phyloP scores from a whole-genome alignment of 225 moss, liverwort and hornwort species.

The Climacium dendroides region DNA sequence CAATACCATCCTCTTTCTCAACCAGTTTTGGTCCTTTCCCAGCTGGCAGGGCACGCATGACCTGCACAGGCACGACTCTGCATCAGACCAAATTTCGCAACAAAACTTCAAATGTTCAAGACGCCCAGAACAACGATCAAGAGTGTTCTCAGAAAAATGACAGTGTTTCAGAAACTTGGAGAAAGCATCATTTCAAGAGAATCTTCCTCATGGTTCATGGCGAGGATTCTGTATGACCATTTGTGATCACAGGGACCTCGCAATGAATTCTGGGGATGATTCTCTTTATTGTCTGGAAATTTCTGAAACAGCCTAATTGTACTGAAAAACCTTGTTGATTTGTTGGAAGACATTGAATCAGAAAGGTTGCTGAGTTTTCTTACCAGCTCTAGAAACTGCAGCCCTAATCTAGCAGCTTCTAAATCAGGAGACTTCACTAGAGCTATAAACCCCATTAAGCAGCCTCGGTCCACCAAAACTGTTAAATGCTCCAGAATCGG shows the following conservation, averaged over 20 bases:
- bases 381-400: conserved; percentile 95
- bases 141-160: background rate
- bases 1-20: conserved; percentile 96
- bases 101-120: background rate
- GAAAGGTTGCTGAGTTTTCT: background rate
- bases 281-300: background rate
- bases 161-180: background rate
- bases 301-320: background rate
- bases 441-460: conserved; percentile 78
- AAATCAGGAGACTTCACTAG: conserved; percentile 85
- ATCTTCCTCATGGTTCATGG: background rate
- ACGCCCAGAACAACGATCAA: background rate
- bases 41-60: conserved; percentile 74
- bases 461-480: conserved; percentile 77
- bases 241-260: background rate
- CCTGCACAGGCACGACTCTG: conserved; percentile 32
- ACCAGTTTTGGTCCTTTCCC: conserved; percentile 81
- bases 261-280: background rate
- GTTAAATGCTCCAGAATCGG: conserved; percentile 80
- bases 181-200: background rate
- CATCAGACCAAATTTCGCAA: background rate
- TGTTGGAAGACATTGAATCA: background rate
- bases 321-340: background rate
- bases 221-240: background rate
- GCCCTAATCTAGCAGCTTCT: conserved; percentile 84